Base-by-base conservation (phyloP, 1,284 basidiomycete species). In the Coniferiporia weirii region DNA sequence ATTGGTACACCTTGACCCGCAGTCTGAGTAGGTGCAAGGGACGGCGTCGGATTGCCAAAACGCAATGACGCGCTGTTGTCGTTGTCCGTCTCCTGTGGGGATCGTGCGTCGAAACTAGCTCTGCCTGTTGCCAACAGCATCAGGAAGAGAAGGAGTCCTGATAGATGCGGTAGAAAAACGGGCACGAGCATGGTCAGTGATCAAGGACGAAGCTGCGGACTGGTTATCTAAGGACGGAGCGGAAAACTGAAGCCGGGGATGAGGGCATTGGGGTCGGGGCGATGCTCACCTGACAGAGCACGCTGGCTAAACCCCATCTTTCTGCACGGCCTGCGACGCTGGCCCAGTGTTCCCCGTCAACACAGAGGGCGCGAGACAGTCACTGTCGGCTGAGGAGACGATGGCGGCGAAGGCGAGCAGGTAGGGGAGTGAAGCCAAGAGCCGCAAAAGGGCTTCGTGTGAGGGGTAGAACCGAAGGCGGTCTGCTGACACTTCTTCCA, bases 271-370 rank as follows among this genome's bases (percentile, higher is more conserved):
- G n/a, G n/a, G n/a, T n/a, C n/a, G 7, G 35, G 19, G 47, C 48
- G 38, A 49, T 20, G 48, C 56, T 57, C 38, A 57, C 56, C 49
- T 36, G 38, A 20, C 56, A 57, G 36, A 50, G 20, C 35, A 51
- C 27, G 35, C 49, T 43, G 27, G 7, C 17, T 32, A 32, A 51
- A 17, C 22, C 49, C 17, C 49, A 51, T 51, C 49, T 34, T 22
- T 32, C 27, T 2, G 4, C 49, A 51, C 40, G 40, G 40, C 40
- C 40, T 43, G n/a, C 3, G 40, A n/a, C n/a, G 40, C n/a, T n/a
- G 40, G 7, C n/a, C 40, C 40, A 13, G n/a, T n/a, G 40, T 7
- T 43, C 7, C 12, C n/a, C 40, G 40, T 43, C 40, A 7, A 43
- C 40, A 43, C 40, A 43, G n/a, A n/a, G 40, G n/a, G n/a, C 2